Evolutionary conservation across 108 stramenopile genomes (phyloP).

Genomic region (Discostella pseudostelligera): DNA sequence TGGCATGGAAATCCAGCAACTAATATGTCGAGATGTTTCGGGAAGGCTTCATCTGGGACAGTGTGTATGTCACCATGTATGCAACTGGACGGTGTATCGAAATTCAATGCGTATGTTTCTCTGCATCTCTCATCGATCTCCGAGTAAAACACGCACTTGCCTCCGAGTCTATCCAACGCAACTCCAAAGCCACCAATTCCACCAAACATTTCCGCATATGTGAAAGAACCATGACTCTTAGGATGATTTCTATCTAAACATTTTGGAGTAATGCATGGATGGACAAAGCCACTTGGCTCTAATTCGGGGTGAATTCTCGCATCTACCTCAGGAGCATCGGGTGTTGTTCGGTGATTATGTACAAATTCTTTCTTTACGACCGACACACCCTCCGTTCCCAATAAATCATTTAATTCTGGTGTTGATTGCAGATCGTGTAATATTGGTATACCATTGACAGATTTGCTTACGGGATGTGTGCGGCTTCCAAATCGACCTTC

Average conservation of each 20-base stretch:
- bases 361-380: constrained; percentile 44
- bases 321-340: constrained; percentile 25
- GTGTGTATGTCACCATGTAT: constrained; percentile 62
- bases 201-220: constrained; percentile 76
- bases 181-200: constrained; percentile 87
- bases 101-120: constrained; percentile 59
- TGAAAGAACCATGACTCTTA: constrained; percentile 40
- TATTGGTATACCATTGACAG: constrained; percentile 40
- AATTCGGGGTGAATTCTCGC: constrained; percentile 42
- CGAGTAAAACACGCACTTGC: constrained; percentile 70
- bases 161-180: constrained; percentile 76
- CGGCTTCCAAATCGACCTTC: constrained; percentile 76
- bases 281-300: constrained; percentile 21
- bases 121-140: constrained; percentile 64
- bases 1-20: constrained; percentile 85
- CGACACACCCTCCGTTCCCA: constrained; percentile 43
- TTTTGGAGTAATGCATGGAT: constrained; percentile 16
- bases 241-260: background rate
- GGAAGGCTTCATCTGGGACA: constrained; percentile 41
- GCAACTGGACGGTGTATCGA: constrained; percentile 41
- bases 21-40: constrained; percentile 51
- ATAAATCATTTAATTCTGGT: constrained; percentile 29
- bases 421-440: constrained; percentile 14
- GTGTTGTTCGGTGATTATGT: constrained; percentile 33
- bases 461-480: constrained; percentile 49